Percentiles rank a stretch among this genome's conserved stretches.
Conservation (phyloP, 129 eudicot genomes). For the Gnaphalium uliginosum region DNA sequence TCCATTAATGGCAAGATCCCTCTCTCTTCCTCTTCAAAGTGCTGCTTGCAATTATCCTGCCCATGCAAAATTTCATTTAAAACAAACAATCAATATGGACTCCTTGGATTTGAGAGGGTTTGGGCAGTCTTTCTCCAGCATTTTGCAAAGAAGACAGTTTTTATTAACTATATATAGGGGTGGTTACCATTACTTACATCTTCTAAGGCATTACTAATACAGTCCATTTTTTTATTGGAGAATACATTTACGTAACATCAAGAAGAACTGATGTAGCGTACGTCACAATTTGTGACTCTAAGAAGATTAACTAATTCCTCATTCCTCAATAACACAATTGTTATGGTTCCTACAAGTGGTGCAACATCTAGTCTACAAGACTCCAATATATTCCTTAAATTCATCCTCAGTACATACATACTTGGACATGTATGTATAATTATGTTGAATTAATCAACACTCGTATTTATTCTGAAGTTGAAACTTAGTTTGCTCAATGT, state of each 20-base stretch:
- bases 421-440: background rate
- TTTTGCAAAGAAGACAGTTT: background rate
- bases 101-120: background rate
- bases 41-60: slow-evolving; percentile 74
- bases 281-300: background rate
- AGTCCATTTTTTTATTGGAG: background rate
- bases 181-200: too few species aligned
- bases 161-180: too few species aligned
- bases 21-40: slow-evolving; percentile 83
- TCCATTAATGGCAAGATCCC: slow-evolving; percentile 76
- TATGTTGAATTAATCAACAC: background rate
- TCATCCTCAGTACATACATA: background rate
- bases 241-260: background rate
- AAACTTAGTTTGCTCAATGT: background rate
- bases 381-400: background rate
- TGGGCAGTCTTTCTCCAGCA: background rate
- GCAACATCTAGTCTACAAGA: background rate
- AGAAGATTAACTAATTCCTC: background rate
- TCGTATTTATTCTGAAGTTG: background rate
- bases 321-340: background rate
- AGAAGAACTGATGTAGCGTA: background rate
- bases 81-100: background rate
- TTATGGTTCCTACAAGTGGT: background rate
- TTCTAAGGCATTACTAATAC: too few species aligned
- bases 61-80: slow-evolving; percentile 2